Percentiles rank a stretch among this genome's conserved stretches.
phyloP scores from a whole-genome alignment of 2,329 filamentous ascomycete species.

The Aulographum hederae region DNA sequence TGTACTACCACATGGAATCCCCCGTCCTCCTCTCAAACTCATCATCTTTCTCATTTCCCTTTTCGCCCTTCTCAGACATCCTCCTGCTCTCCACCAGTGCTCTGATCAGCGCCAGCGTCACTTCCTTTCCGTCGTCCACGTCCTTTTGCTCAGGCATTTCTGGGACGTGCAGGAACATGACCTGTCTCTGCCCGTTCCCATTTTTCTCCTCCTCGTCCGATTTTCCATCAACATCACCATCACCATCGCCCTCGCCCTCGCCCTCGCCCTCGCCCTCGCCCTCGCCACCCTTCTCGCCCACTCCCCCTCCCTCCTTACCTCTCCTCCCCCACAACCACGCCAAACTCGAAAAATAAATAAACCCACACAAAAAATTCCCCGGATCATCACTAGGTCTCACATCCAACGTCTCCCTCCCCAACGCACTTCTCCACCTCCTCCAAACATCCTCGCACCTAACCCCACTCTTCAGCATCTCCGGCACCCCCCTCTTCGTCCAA shows the following conservation, averaged over 20 bases:
- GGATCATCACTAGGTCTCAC: conserved; percentile 20
- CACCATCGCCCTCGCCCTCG: neutral
- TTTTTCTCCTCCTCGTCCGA: too few species aligned
- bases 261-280: neutral
- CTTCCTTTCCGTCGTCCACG: conserved; percentile 13
- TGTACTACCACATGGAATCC: too few species aligned
- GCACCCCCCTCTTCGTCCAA: conserved; percentile 10
- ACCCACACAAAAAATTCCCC: conserved; percentile 25
- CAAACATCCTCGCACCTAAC: conserved; percentile 16
- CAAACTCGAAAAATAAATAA: conserved; percentile 23
- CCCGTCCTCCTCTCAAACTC: too few species aligned
- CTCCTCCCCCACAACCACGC: conserved; percentile 14
- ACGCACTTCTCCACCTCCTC: conserved; percentile 9
- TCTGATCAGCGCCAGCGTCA: conserved; percentile 15
- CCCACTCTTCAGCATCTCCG: conserved; percentile 11
- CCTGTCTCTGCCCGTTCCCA: too few species aligned
- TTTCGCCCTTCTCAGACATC: too few species aligned
- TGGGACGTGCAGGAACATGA: conserved; percentile 25
- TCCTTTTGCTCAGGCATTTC: conserved; percentile 15
- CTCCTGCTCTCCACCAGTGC: conserved; percentile 16
- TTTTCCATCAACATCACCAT: neutral
- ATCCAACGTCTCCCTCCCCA: conserved; percentile 8
- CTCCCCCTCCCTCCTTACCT: conserved; percentile 7
- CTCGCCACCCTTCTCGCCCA: conserved; percentile 1
- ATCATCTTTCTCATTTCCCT: too few species aligned